Base-by-base conservation (phyloP, 108 stramenopile species). In the Stephanodiscus minutulus region DNA sequence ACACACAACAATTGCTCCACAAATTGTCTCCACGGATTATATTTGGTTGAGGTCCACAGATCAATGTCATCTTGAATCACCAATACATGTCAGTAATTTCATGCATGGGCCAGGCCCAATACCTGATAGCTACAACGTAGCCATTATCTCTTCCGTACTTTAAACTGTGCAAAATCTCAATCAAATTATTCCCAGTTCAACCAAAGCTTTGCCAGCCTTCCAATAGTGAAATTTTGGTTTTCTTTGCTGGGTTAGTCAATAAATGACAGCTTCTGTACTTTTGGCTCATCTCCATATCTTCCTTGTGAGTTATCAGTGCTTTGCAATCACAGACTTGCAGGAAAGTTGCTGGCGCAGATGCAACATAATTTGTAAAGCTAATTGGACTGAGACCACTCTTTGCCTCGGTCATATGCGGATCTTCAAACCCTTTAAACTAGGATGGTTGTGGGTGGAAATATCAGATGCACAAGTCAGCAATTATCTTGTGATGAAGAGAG, bases 1-100 rank as follows among this genome's bases (percentile, higher is more conserved):
- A 74, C 44, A 17, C 57, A 58, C 5, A 58, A 58, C 17, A 35
- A 33, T 7, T 37, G 57, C 37, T 58, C 57, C 35, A 57, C 25
- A 31, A 58, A 37, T n/a, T 35, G 11, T 58, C 28, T 29, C 57
- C 57, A 58, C 6, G 1, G 0, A 58, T 20, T 6, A 31, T n/a
- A n/a, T n/a, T n/a, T n/a, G n/a, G n/a, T n/a, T n/a, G n/a, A n/a
- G n/a, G n/a, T n/a, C n/a, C n/a, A 58, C 6, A 5, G 0, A 58
- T 20, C 18, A 31, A 27, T 15, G 37, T 58, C 57, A 17, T 35
- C 15, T 11, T 55, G 3, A 5, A 28, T 3, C 15, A 27, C 25
- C 50, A n/a, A 52, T 52, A 7, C 50, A 52, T 52, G 0, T 2
- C 17, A 20, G 22, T 24, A 20, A 52, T 52, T 1, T 20, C 24